phyloP scores from a whole-genome alignment of 2,329 filamentous ascomycete species.

The Teratosphaeriaceae sp. region DNA sequence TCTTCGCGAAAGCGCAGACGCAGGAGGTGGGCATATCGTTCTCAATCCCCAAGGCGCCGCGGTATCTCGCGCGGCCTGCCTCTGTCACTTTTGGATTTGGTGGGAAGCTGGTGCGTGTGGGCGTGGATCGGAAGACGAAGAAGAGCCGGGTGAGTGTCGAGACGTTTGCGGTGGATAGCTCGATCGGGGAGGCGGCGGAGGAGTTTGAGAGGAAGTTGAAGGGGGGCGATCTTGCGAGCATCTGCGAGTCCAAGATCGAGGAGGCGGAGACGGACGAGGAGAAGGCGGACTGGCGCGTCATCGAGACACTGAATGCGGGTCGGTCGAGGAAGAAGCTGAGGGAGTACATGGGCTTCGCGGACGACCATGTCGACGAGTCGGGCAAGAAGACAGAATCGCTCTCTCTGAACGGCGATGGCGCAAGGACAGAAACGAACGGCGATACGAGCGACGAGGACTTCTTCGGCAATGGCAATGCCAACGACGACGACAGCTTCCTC shows the following conservation, averaged over 20 bases:
- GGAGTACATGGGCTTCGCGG: constrained; percentile 81
- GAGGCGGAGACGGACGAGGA: constrained; percentile 79
- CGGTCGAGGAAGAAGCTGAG: constrained; percentile 82
- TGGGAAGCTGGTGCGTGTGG: constrained; percentile 78
- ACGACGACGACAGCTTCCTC: constrained; percentile 77
- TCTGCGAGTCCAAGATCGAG: constrained; percentile 74
- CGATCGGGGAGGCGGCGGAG: constrained; percentile 75
- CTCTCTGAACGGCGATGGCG: constrained; percentile 51
- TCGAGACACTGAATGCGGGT: constrained; percentile 77
- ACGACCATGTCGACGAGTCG: constrained; percentile 41
- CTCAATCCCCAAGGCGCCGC: constrained; percentile 76
- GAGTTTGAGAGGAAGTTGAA: constrained; percentile 79
- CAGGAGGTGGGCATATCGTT: constrained; percentile 89
- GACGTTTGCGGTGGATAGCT: constrained; percentile 81
- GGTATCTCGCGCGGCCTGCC: constrained; percentile 79
- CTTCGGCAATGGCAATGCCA: constrained; percentile 57
- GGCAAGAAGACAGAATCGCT: constrained; percentile 36
- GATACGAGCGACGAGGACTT: constrained; percentile 41
- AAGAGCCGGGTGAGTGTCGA: constrained; percentile 76
- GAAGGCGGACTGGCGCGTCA: constrained; percentile 92
- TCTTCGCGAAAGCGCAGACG: constrained; percentile 88
- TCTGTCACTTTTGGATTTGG: constrained; percentile 93
- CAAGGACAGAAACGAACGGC: constrained; percentile 23
- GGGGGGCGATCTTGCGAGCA: constrained; percentile 66
- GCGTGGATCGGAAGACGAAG: constrained; percentile 52